These are phyloP conservation scores for Colletotrichum noveboracense DNA, from an alignment of 2,329 filamentous ascomycete genomes.

Conservation along the genomic window DNA sequence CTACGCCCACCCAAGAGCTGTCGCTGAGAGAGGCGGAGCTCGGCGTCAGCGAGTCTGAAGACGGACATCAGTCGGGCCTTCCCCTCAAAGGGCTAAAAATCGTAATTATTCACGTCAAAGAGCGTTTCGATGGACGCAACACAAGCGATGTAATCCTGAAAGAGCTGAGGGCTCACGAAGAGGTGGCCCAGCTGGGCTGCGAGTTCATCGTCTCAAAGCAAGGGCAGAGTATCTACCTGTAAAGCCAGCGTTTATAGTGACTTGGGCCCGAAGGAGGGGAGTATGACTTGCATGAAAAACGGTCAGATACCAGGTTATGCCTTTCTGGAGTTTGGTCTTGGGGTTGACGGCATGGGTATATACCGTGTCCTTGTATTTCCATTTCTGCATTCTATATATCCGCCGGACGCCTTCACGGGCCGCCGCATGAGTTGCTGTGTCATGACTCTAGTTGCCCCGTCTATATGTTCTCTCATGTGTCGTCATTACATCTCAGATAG, in stretches of 20 bases:
- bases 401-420: neutral
- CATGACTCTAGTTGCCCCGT: neutral
- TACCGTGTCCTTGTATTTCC: neutral
- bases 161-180: constrained; percentile 72
- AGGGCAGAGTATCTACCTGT: constrained; percentile 66
- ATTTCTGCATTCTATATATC: constrained; percentile 4
- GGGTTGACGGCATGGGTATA: neutral
- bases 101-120: constrained; percentile 94
- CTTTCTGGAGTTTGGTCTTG: neutral
- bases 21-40: constrained; percentile 42
- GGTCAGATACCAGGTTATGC: neutral
- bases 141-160: constrained; percentile 68
- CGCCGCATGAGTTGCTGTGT: neutral
- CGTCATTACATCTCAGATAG: neutral
- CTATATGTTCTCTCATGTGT: neutral
- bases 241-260: constrained; percentile 18
- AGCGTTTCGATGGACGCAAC: constrained; percentile 77
- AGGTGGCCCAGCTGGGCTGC: constrained; percentile 72
- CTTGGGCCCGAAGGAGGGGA: neutral
- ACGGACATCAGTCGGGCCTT: constrained; percentile 1
- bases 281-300: neutral
- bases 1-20: constrained; percentile 54
- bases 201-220: constrained; percentile 75
- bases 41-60: constrained; percentile 14
- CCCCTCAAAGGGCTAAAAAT: constrained; percentile 77